Base-by-base conservation (phyloP, 805 yeast genomes). In the Kazachstania taianensis region DNA sequence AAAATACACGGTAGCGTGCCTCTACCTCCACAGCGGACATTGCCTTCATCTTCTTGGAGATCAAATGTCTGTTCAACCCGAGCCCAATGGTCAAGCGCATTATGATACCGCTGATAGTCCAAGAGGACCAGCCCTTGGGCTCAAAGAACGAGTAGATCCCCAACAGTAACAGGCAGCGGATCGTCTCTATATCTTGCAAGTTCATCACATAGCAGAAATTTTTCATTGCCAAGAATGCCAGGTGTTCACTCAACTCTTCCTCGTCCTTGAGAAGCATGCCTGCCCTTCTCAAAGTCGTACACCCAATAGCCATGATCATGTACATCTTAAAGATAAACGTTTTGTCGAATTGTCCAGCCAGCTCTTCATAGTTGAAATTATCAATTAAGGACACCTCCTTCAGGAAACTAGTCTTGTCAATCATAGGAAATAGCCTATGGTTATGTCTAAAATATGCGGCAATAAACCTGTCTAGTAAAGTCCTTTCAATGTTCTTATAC, bases 261-360 rank as follows among this genome's bases (percentile, higher is more conserved):
- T 57, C 59, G n/a, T 59, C 56, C 13, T 53, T 51, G 4, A 57
- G 53, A 6, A 67, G 41, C 41, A 57, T 49, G 3, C 63, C 65
- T 3, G 65, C 64, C 36, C 65, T 52, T 30, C 65, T 66, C 33
- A 73, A 50, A 2, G 73, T 65, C 7, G 74, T 67, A 37, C 74
- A 70, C 1, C 78, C 78, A 28, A 71, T 67, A 5, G 75, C 73
- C 55, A 71, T 59, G 2, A 71, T 64, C 71, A 73, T 67, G 47
- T 64, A 66, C 8, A 72, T 43, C 50, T 73, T 71, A 42, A 70
- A 72, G 17, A 59, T 52, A 15, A 56, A 57, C 10, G 41, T 24
- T 12, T 45, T 48, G 36, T 52, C 55, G 32, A 43, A 44, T 14
- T 39, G 36, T 13, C 43, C 46, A 17, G 51, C 43, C 38, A 55